Base-by-base conservation (phyloP, 306 rosid genomes). In the Rosa multiflora region DNA sequence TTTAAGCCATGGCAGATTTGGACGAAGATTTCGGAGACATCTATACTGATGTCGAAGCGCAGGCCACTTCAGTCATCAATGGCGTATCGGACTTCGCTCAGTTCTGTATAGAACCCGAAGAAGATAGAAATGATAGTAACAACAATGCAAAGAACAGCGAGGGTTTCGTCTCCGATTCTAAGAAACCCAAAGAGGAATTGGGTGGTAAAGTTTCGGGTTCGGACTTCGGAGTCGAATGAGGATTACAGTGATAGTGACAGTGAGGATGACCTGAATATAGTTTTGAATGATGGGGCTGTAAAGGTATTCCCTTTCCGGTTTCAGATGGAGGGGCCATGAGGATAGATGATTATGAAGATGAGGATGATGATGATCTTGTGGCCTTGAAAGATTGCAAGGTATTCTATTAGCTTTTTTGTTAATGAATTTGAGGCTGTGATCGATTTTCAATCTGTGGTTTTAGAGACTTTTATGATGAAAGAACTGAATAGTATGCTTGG, bases 21-120 rank as follows among this genome's bases (percentile, higher is more conserved):
- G 86, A 85, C 21, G 94, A 90, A 48, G 89, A 90, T 73, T 90
- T 90, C 44, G 92, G 94, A 48, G 88, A 86, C 39, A 83, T 90
- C 72, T 88, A 90, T 69, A 77, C 76, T n/a, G n/a, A n/a, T n/a
- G n/a, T n/a, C n/a, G n/a, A n/a, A n/a, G n/a, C n/a, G n/a, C n/a
- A n/a, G n/a, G n/a, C n/a, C n/a, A n/a, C n/a, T n/a, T n/a, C n/a
- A n/a, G n/a, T n/a, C n/a, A 51, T 72, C 76, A 56, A 80, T 81
- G 73, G 79, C 73, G 51, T 35, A 3, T 21, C 70, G 5, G 51
- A 73, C 46, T 83, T 83, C 40, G 32, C 78, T 72, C 73, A 40
- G 5, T 35, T 76, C 15, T 78, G 35, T 72, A 13, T 79, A 5
- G 83, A 80, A 10, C 55, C 77, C 3, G 72, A 78, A 69, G 80